Evolutionary conservation across 208 protist species (phyloP).

Genomic region (Trypanosoma vivax): DNA sequence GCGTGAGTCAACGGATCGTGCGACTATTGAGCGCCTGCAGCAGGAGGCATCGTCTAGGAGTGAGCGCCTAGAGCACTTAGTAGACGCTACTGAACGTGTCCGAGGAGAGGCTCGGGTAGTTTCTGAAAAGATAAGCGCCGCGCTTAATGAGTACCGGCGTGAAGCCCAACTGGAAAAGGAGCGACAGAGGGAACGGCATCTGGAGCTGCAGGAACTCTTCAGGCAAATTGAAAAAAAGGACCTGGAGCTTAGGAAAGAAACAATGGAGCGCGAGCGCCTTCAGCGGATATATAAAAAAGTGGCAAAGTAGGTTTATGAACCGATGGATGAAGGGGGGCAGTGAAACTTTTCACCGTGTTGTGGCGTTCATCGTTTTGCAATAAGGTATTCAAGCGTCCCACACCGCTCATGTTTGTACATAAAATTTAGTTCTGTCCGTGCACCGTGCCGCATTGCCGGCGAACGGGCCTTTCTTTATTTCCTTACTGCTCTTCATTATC

Average conservation of each 20-base stretch:
- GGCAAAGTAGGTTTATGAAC: slow-evolving; percentile 15
- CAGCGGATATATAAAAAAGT: slow-evolving; percentile 66
- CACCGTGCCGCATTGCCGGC: too few relatives aligned
- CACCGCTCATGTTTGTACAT: too few relatives aligned
- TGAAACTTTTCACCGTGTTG: too few relatives aligned
- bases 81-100: slow-evolving; percentile 33
- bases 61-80: slow-evolving; percentile 21
- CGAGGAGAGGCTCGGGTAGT: slow-evolving; percentile 27
- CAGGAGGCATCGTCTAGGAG: not conserved
- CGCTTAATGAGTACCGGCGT: slow-evolving; percentile 29
- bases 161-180: slow-evolving; percentile 37
- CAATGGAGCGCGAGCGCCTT: slow-evolving; percentile 60
- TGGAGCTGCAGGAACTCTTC: slow-evolving; percentile 43
- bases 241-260: slow-evolving; percentile 41
- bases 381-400: too few relatives aligned
- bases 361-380: too few relatives aligned
- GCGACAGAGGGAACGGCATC: slow-evolving; percentile 32
- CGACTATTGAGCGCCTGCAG: not conserved
- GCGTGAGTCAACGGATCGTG: slow-evolving; percentile 23
- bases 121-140: slow-evolving; percentile 52
- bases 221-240: slow-evolving; percentile 66
- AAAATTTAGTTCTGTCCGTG: too few relatives aligned
- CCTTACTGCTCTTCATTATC: too few relatives aligned
- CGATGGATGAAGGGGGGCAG: too few relatives aligned
- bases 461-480: too few relatives aligned